Evolutionary conservation across 805 yeast genomes (phyloP), one percentile per base, ranked within the genome.

Genomic region (Teunomyces stri): DNA sequence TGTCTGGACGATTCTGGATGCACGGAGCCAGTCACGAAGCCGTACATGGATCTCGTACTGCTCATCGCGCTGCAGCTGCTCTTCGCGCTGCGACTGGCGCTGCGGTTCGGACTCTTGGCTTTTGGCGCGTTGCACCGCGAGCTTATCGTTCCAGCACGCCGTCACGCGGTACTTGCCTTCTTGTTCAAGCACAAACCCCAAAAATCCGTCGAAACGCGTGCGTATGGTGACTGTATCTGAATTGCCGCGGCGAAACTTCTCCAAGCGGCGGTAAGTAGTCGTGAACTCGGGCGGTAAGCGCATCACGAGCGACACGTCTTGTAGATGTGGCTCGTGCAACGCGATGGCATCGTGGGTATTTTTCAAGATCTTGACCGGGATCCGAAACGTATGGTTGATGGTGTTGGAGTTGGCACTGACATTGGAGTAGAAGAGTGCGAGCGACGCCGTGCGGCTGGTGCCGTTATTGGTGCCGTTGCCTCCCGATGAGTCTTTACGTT

Each of bases 281-380:
- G 66, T 60, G 51, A 87, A 78, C 47, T 79, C 80, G 38, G 56
- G 62, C 49, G 78, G 76, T 31, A 74, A 58, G 53, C 75, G 73
- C 74, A 87, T 70, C 60, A 84, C 71, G 35, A 84, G 65, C 55
- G 82, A 81, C 43, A 83, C 75, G 45, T 69, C 68, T 38, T 72
- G 71, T 39, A 84, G 65, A 55, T 75, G 79, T 0, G 96, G 96
- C 57, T 87, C 94, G 37, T 54, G 52, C 15, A 72, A 68, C 7
- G 81, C 68, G 42, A 74, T 59, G 11, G 74, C 74, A 47, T 80
- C 83, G 49, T 78, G 81, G 12, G 74, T 77, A 51, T 70, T 73
- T 48, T 81, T 77, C 47, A 87, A 57, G 36, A 87, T 69, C 53
- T 82, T 70, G 1, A 87, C 87, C 0, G 96, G 92, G 15, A 91